Evolutionary conservation across 176 grass and related monocot genomes (phyloP), one percentile per base, ranked within the genome.

Genomic region (Oryza brachyantha): DNA sequence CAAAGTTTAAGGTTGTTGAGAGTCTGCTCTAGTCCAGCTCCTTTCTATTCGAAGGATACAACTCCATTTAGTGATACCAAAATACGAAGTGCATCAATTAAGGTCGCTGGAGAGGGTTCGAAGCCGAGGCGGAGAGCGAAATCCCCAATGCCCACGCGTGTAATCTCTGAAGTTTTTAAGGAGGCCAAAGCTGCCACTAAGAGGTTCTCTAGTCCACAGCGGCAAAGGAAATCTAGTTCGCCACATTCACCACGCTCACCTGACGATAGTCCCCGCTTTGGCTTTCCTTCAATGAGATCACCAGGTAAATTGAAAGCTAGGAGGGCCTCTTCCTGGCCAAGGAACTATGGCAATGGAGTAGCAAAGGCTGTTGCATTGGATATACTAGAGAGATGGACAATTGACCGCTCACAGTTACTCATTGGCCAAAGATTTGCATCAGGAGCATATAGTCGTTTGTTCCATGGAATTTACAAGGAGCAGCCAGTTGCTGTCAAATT

Each of bases 171-270:
- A 52, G 81, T 76, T 26, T 95, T 99, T 58, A 85, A 82, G 85
- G 96, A 99, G 84, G 96, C 92, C 0, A 93, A 85, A 65, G 78
- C 79, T 81, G 84, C 87, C 31, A 89, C 84, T 11, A 93, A 87
- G 79, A 79, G 96, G 67, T 99, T 99, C 81, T 88, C 92, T 37
- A 95, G 90, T 12, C 96, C 96, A 25, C 96, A 91, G 58, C 79
- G 81, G 48, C 89, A 83, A 45, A 85, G 86, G 74, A 93, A 75
- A 81, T 57, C 78, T 27, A 39, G 34, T 7, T 89, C 87, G 38
- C 59, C 45, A 8, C 57, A 72, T 58, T 79, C 75, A 66, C 75
- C 57, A 43, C 43, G 68, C 34, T 70, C 77, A 40, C 59, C 61
- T 5, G 77, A 89, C 39, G 82, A 66, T 39, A 85, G 46, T 35